Evolutionary conservation across 208 protist genomes (phyloP).

Genomic region (Porcisia hertigi): DNA sequence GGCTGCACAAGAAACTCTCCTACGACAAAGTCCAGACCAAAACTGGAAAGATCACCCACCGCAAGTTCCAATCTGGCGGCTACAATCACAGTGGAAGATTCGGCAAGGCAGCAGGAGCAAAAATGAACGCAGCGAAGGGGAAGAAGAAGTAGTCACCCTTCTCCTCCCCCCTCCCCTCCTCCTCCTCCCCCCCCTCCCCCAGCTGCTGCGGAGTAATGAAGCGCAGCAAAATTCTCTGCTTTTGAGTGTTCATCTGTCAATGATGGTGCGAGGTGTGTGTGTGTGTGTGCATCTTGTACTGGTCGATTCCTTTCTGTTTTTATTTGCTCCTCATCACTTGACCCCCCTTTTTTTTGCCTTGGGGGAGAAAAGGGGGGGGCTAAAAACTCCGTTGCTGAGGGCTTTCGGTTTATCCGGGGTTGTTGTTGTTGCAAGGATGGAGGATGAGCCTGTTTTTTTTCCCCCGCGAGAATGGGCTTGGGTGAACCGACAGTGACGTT

Average conservation of each 20-base stretch:
- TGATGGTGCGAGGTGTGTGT: too few relatives aligned
- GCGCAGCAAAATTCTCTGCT: neutral
- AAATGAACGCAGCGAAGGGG: conserved; percentile 51
- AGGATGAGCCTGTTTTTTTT: too few relatives aligned
- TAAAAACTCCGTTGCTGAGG: neutral
- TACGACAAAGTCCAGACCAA: conserved; percentile 78
- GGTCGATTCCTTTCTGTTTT: too few relatives aligned
- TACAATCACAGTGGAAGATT: conserved; percentile 84
- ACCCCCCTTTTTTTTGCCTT: too few relatives aligned
- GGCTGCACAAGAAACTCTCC: conserved; percentile 58
- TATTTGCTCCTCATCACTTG: too few relatives aligned
- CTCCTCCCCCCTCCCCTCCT: too few relatives aligned
- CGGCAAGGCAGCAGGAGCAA: conserved; percentile 67
- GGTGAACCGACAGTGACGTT: too few relatives aligned
- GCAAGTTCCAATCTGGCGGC: conserved; percentile 78
- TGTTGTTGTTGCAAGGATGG: too few relatives aligned
- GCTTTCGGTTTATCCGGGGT: neutral
- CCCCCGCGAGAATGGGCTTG: too few relatives aligned
- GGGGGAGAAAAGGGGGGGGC: neutral
- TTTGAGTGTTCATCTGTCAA: too few relatives aligned
- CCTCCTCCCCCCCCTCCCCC: too few relatives aligned
- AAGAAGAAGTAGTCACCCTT: conserved; percentile 25
- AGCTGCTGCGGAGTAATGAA: neutral
- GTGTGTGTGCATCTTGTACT: too few relatives aligned
- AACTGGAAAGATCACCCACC: conserved; percentile 47